Base-by-base conservation (phyloP, 2,329 filamentous ascomycete species). In the Aspergillus novoparasiticus region DNA sequence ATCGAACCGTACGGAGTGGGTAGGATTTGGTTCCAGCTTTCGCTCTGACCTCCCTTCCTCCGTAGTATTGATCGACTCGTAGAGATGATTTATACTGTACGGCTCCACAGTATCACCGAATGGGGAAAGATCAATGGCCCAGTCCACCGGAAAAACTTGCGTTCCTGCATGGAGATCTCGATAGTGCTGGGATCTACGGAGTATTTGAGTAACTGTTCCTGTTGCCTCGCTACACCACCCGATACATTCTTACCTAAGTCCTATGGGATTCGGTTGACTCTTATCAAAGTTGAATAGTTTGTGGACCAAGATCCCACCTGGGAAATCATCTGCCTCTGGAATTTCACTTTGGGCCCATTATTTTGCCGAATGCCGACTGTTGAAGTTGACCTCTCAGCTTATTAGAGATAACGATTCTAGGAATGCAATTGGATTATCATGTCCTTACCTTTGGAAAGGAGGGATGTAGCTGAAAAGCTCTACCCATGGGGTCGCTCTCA, bases 131-230 rank as follows among this genome's bases (percentile, higher is more conserved):
- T 6, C 11, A 48, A 48, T 48, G 23, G 8, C 23, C 6, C 23
- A 8, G 12, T 3, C 45, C 45, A 28, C 6, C 23, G 45, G 45
- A 46, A 46, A 12, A 11, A 46, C 11, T 26, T 26, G 6, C 6
- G 45, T 48, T 28, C 45, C 45, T 48, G 45, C 23, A 28, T 48
- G 23, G 6, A 48, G 34, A 36, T 36, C 45, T 48, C 14, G 11
- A 28, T 48, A 16, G 23, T 16, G 45, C 45, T 23, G 45, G 21
- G 48, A 41, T 39, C 41, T 16, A 36, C 34, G 34, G 14, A 16
- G 34, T 51, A 41, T 43, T 36, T 10, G 62, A 41, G 41, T 21
- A n/a, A 28, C 30, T 41, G 62, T 64, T 62, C 59, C 59, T 66
- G 9, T 23, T 28, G 23, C 12, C 45, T 26, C 45, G 28, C 23